Evolutionary conservation across 306 rosid species (phyloP), one percentile per base, ranked within the genome.

Genomic region (Argentina anserina): DNA sequence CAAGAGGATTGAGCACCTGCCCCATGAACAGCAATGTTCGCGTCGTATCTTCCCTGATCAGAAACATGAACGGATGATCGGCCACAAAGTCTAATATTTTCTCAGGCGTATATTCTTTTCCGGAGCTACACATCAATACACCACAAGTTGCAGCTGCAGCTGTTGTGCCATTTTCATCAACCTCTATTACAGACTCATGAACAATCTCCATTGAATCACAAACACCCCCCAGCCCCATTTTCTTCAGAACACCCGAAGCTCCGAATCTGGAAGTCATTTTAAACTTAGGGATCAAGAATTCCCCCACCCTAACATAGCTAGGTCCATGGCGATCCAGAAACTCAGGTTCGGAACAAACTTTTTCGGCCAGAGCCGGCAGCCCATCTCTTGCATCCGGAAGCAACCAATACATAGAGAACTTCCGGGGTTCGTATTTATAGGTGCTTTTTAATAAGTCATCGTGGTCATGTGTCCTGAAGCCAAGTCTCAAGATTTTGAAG

Each of bases 281-380:
- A 65, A 73, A 79, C 29, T 43, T 72, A 21, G 79, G 86, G 33
- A 83, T 76, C 50, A 63, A 53, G 21, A 83, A 39, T 0, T 83
- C 41, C 3, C 26, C 2, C 1, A 79, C 25, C 0, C 9, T 29
- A 50, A 36, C 65, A 3, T 2, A 11, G 0, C 1, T 0, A 0
- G 9, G 9, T 21, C 15, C n/a, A 10, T 62, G 20, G 25, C 59
- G 72, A 20, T 76, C 65, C 0, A 79, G 49, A 63, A 63, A 76
- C 21, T 14, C 67, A 6, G 75, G 17, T 0, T 69, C 63, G 9
- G 62, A 9, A 12, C 8, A 41, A 1, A 73, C 10, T 21, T 26
- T 53, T 11, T 69, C 45, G 14, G 69, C 21, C 17, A 79, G 34
- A 23, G 47, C 12, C 55, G 55, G 55, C 11, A 49, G 55, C 55